Conservation (phyloP, 192 early-diverging fungal genomes). For the Coemansia sp. region DNA sequence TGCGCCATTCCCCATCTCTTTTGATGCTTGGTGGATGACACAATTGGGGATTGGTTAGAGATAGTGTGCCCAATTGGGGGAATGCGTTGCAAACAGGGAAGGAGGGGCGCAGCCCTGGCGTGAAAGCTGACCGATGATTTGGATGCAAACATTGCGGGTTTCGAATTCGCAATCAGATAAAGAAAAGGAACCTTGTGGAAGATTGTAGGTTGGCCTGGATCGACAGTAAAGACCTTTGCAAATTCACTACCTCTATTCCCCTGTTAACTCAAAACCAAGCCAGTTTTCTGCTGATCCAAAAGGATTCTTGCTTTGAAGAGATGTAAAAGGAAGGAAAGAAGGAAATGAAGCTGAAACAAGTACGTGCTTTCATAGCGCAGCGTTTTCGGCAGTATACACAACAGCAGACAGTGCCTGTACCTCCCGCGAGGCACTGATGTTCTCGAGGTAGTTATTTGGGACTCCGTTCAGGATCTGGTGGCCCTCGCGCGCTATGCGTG, state of each 20-base stretch:
- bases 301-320: background rate
- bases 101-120: background rate
- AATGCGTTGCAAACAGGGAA: no score
- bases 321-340: background rate
- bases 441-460: conserved; percentile 72
- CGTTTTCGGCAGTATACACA: conserved; percentile 69
- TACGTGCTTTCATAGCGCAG: conserved; percentile 11
- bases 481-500: conserved; percentile 65
- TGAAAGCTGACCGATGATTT: background rate
- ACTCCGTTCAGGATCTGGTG: conserved; percentile 72
- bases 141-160: no score
- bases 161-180: no score
- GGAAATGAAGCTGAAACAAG: background rate
- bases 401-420: conserved; percentile 75
- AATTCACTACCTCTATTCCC: no score
- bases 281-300: no score
- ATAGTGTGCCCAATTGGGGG: no score
- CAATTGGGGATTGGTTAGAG: no score
- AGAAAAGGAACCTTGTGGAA: background rate
- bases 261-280: no score
- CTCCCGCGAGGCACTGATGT: conserved; percentile 68
- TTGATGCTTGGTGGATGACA: no score
- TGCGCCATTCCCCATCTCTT: no score
- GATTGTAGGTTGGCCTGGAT: background rate
- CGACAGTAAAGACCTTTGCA: no score